Evolutionary conservation across 1,139 yeast genomes (phyloP).

Genomic region (Kurtzmaniella quercitrusa): DNA sequence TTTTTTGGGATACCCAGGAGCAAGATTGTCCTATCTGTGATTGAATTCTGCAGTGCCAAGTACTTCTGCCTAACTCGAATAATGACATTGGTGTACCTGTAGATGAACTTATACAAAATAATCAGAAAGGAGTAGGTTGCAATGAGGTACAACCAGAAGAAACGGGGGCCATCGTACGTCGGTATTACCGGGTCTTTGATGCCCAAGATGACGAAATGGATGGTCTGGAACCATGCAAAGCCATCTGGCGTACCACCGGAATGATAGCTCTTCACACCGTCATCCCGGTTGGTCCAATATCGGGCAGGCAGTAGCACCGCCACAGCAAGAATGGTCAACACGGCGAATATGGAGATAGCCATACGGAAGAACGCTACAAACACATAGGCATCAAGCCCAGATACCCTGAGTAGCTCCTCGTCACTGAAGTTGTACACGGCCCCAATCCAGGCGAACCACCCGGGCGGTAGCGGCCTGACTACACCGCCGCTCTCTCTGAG

Average conservation of each 20-base stretch:
- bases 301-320: slow-evolving; percentile 40
- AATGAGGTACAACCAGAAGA: slow-evolving; percentile 74
- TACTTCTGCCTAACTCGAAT: slow-evolving; percentile 76
- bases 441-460: slow-evolving; percentile 39
- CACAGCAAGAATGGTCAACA: slow-evolving; percentile 35
- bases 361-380: slow-evolving; percentile 41
- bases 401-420: slow-evolving; percentile 36
- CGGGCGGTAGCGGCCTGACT: slow-evolving; percentile 33
- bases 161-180: slow-evolving; percentile 24
- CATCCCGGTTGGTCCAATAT: slow-evolving; percentile 42
- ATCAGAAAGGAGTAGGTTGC: slow-evolving; percentile 84
- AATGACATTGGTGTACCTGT: slow-evolving; percentile 66
- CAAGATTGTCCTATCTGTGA: slow-evolving; percentile 88
- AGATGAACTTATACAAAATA: slow-evolving; percentile 57
- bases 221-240: slow-evolving; percentile 5
- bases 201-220: not conserved
- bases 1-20: slow-evolving; percentile 74
- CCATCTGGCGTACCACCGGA: too few species aligned
- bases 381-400: slow-evolving; percentile 46
- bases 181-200: slow-evolving; percentile 1
- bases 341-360: slow-evolving; percentile 39
- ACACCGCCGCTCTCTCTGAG: slow-evolving; percentile 26
- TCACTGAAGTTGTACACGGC: slow-evolving; percentile 34
- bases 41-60: slow-evolving; percentile 82
- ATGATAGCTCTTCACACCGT: slow-evolving; percentile 38